Conservation (phyloP, 176 grass and related monocot species). For the Avena insularis region DNA sequence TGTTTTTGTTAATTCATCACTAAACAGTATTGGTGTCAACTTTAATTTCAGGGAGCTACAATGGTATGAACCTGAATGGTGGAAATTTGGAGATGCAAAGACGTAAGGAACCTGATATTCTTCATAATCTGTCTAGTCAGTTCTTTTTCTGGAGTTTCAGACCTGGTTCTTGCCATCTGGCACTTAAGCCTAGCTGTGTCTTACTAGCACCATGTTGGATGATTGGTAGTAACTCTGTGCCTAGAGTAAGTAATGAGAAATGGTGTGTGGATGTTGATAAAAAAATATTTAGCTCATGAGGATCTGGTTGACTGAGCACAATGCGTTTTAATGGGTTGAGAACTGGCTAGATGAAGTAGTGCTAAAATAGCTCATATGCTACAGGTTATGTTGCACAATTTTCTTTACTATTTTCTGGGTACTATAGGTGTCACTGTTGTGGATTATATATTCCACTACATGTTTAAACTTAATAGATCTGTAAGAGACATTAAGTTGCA, state of each 20-base stretch:
- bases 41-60: constrained; percentile 75
- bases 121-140: not conserved
- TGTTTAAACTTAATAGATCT: not conserved
- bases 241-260: not conserved
- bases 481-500: not conserved
- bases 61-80: constrained; percentile 99
- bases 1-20: constrained; percentile 13
- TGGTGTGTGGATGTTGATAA: not conserved
- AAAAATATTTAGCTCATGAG: constrained; percentile 1
- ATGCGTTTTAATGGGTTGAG: not conserved
- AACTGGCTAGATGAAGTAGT: not conserved
- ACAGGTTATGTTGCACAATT: not conserved
- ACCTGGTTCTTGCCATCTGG: constrained; percentile 3
- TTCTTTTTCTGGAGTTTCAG: not conserved
- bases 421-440: not conserved
- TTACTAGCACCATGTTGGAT: not conserved
- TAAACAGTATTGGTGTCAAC: constrained; percentile 8
- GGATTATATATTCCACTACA: not conserved
- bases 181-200: not conserved
- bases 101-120: constrained; percentile 58
- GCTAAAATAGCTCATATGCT: not conserved
- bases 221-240: not conserved
- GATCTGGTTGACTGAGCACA: constrained; percentile 9
- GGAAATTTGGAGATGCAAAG: constrained; percentile 99
- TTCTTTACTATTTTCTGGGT: not conserved